phyloP scores from a whole-genome alignment of 257 asterid genomes.

The Salvia hispanica region DNA sequence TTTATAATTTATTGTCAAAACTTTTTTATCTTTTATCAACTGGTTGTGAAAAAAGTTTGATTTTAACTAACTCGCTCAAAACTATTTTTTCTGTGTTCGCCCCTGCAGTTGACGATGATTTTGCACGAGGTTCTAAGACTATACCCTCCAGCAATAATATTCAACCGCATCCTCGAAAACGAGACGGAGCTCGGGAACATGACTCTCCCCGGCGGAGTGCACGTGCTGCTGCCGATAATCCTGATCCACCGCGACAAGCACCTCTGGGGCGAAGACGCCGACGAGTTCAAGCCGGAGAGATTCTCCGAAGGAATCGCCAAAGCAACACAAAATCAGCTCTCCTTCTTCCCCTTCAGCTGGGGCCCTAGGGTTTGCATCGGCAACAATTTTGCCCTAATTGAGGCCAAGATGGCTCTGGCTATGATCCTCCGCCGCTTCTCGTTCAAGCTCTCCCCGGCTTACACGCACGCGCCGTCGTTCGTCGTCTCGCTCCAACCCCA shows the following conservation, averaged over 20 bases:
- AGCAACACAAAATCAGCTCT: slow-evolving; percentile 43
- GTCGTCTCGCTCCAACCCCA: slow-evolving; percentile 52
- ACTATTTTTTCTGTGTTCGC: no score
- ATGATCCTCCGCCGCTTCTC: slow-evolving; percentile 43
- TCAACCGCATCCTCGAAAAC: slow-evolving; percentile 29
- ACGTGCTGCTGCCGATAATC: slow-evolving; percentile 38
- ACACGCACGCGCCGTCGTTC: slow-evolving; percentile 50
- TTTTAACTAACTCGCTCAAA: no score
- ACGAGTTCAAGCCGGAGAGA: slow-evolving; percentile 58
- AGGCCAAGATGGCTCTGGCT: slow-evolving; percentile 46
- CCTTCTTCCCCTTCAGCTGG: slow-evolving; percentile 52
- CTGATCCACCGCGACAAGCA: slow-evolving; percentile 45
- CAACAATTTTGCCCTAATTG: slow-evolving; percentile 49
- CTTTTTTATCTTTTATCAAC: no score
- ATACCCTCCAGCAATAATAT: slow-evolving; percentile 50
- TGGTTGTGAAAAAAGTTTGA: no score
- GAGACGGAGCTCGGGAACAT: slow-evolving; percentile 51
- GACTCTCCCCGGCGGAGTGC: slow-evolving; percentile 46
- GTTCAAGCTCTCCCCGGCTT: slow-evolving; percentile 50
- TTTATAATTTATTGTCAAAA: no score
- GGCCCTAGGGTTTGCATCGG: slow-evolving; percentile 57
- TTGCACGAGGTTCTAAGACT: slow-evolving; percentile 55
- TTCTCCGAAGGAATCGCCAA: slow-evolving; percentile 50
- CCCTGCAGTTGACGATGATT: slow-evolving; percentile 51
- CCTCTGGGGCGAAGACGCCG: slow-evolving; percentile 54